Base-by-base conservation (phyloP, 75 land plant species). In the Cunninghamia lanceolata region DNA sequence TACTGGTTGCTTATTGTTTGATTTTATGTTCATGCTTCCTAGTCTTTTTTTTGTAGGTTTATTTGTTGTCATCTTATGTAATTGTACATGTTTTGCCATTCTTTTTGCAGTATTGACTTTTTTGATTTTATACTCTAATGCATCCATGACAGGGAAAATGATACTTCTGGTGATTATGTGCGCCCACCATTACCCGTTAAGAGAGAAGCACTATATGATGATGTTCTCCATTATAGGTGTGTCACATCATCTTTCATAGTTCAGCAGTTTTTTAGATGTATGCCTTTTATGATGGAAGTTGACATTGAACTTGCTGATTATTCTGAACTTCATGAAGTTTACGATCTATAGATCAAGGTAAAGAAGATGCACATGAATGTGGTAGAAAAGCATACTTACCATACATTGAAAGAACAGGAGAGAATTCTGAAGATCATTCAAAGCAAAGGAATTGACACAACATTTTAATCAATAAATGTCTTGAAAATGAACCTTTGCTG, bases 141-240 rank as follows among this genome's bases (percentile, higher is more conserved):
- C 4, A 10, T 11, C 7, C 11, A 9, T 83, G 38, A 52, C 63
- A 83, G 84, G 42, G 10, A 83, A 53, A 85, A 84, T 46, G 86
- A 77, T 71, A 86, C 78, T 83, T 91, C 82, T 56, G 92, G 91
- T 19, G 93, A 98, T 88, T 94, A 93, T 87, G 97, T 98, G 3
- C 96, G 99, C 13, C 91, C 99, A 82, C 99, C 99, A 53, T 84
- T 98, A 73, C 99, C 99, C 32, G 99, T 98, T 32, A 95, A 89
- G 90, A 94, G 97, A 52, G 99, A 98, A 73, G 95, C 93, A 52
- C 91, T 98, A 9, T 98, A 98, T 88, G 99, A 93, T 71, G 96
- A 95, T 91, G 87, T 91, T 39, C 84, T 93, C 83, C 84, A 92
- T 46, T 89, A 91, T 83, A 88, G 94, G 99, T 98, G 89, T 59